A percentile compares a stretch with the other conserved stretches of the same genome.
Evolutionary conservation across 2,329 filamentous ascomycete genomes (phyloP).

Genomic region (Scortechinia acanthostroma): DNA sequence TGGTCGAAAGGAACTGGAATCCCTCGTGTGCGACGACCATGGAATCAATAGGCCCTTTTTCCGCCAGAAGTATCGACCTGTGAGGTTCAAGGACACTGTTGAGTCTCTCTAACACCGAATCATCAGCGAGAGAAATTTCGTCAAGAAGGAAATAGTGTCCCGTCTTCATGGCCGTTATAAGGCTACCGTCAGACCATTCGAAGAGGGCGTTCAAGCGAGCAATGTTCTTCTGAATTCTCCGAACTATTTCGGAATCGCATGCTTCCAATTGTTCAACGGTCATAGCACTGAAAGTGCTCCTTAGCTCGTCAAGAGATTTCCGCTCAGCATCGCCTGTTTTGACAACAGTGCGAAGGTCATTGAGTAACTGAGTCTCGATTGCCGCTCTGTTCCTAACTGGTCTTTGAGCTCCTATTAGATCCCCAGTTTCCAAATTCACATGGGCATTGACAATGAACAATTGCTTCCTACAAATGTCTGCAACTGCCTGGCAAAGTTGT

Average conservation of each 20-base stretch:
- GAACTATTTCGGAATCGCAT: constrained; percentile 37
- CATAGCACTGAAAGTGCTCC: constrained; percentile 50
- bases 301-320: constrained; percentile 41
- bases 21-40: constrained; percentile 68
- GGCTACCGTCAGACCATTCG: constrained; percentile 89
- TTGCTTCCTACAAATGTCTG: constrained; percentile 69
- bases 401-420: constrained; percentile 90
- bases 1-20: constrained; percentile 95
- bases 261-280: constrained; percentile 27
- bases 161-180: constrained; percentile 86
- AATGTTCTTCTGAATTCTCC: constrained; percentile 36
- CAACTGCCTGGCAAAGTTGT: constrained; percentile 85
- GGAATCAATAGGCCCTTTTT: constrained; percentile 75
- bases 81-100: constrained; percentile 93
- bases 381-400: constrained; percentile 79
- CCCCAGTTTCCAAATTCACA: constrained; percentile 94
- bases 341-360: constrained; percentile 47
- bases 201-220: constrained; percentile 78
- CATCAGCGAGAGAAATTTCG: constrained; percentile 94
- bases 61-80: constrained; percentile 78
- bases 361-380: constrained; percentile 57
- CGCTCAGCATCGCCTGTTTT: constrained; percentile 26
- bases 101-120: constrained; percentile 89
- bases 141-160: constrained; percentile 90
- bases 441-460: constrained; percentile 93